Percentiles rank a stretch among this genome's conserved stretches.
Conservation (phyloP, 2,329 filamentous ascomycete species). For the Bipolaris sorokiniana region DNA sequence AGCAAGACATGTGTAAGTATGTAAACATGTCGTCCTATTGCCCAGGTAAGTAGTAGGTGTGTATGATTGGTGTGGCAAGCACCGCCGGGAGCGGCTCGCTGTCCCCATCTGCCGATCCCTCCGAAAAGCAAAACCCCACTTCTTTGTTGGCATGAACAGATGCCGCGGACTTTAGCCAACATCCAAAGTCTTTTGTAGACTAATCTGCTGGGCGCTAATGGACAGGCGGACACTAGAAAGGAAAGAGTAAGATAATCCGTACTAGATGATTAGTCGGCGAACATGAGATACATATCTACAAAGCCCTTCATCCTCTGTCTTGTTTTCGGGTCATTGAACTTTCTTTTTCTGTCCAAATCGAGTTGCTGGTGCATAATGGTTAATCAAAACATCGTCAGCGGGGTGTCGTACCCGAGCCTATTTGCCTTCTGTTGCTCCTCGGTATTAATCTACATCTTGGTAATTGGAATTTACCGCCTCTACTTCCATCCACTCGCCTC, state of each 20-base stretch:
- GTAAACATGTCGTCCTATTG: neutral
- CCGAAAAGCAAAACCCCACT: constrained; percentile 13
- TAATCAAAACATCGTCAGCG: neutral
- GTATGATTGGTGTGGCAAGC: constrained; percentile 3
- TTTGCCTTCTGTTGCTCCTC: constrained; percentile 5
- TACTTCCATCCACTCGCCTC: constrained; percentile 31
- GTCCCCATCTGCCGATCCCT: constrained; percentile 1
- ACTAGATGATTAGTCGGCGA: constrained; percentile 1
- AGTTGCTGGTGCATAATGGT: constrained; percentile 13
- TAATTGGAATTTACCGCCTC: constrained; percentile 10
- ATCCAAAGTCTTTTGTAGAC: neutral
- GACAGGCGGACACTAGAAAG: neutral
- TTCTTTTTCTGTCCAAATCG: constrained; percentile 7
- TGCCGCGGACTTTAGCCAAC: neutral
- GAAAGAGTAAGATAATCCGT: neutral
- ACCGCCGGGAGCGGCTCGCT: constrained; percentile 8
- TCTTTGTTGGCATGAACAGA: constrained; percentile 4
- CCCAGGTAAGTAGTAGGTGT: neutral
- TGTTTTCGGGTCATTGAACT: neutral
- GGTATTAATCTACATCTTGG: constrained; percentile 16
- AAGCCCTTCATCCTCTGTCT: constrained; percentile 6
- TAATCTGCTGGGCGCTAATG: constrained; percentile 5
- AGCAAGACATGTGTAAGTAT: neutral
- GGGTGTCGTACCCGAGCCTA: constrained; percentile 11
- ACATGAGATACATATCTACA: constrained; percentile 10